Evolutionary conservation across 2,329 filamentous ascomycete genomes (phyloP), one percentile per base, ranked within the genome.

Genomic region (Clarireedia hainanense): DNA sequence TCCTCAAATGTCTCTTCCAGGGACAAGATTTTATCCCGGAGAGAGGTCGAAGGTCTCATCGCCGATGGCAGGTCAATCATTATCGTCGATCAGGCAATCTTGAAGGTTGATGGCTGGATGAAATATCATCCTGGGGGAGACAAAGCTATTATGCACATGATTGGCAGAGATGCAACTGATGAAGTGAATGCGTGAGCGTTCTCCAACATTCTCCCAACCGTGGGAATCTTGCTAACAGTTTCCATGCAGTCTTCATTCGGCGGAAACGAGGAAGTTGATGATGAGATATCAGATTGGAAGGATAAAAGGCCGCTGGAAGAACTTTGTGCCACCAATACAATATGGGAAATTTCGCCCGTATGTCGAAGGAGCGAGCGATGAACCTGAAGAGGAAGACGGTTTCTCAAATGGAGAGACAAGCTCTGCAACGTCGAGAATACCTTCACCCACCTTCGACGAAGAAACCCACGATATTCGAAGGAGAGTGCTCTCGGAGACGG

Each of bases 121-220:
- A 83, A 83, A 52, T 96, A 88, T 67, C 94, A 97, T 67, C 94
- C 94, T 12, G 94, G 94, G 56, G 94, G 94, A 64, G 85, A 92
- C 65, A 94, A 91, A 73, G 82, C 92, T 54, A 95, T 99, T 61
- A 76, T 83, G 69, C 94, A 99, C 69, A 94, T 96, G 90, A 82
- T 97, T 58, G 91, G 91, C 59, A 83, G 87, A 72, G 91, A 96
- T 81, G 92, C 90, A 50, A 96, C 92, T 10, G 91, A 96, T 71
- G 94, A 97, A 73, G 85, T 97, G 59, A 89, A 86, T 70, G 89
- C 86, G 89, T 96, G 79, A 50, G 86, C 76, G 47, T 34, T 50
- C 5, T 34, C 50, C 37, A 15, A 50, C 24, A 17, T 47, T 7
- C 37, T 15, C 14, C 12, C 17, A 14, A 40, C 26, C 34, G 15